Base-by-base conservation (phyloP, 176 grass and related monocot species). In the Alloteropsis semialata region DNA sequence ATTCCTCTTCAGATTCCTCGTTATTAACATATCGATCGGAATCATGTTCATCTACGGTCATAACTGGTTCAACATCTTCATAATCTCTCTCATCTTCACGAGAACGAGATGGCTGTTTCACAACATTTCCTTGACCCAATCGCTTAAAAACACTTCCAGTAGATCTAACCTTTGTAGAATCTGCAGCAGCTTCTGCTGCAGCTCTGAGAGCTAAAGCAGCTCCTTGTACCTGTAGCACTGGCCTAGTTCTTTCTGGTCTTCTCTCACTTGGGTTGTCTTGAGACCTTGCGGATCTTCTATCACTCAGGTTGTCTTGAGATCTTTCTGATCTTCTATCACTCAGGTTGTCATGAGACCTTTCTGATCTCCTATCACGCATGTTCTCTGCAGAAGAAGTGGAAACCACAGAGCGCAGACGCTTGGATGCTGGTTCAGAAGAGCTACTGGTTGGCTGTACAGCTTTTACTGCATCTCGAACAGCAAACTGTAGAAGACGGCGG, bases 381-480 rank as follows among this genome's bases (percentile, higher is more conserved):
- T 88, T 86, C 32, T 91, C 92, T 74, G 82, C 82, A 46, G 84
- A 80, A 78, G 75, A 69, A 75, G 90, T 91, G 33, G 89, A 89
- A 27, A 98, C 90, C 72, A 95, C 92, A 76, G 92, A 98, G 42
- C 84, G 88, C 65, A 98, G 59, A 34, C 84, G 81, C 82, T 98
- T 98, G 32, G 85, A 86, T 83, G 86, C 82, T 91, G 88, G 83
- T 73, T 94, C 92, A 39, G 21, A 71, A 77, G 68, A 75, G 43
- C n/a, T 79, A 17, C 54, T 91, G 38, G 80, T 75, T 69, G 90
- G 90, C 65, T 92, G 90, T 72, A 94, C 88, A 76, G 85, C 88
- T 88, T 92, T 94, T 63, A 97, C 92, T 87, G 88, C 92, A 97
- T 97, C 94, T 76, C 90, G 90, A 89, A 97, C 92, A 71, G 92